phyloP scores from a whole-genome alignment of 2,329 filamentous ascomycete species.

The Trichoderma atrobrunneum region DNA sequence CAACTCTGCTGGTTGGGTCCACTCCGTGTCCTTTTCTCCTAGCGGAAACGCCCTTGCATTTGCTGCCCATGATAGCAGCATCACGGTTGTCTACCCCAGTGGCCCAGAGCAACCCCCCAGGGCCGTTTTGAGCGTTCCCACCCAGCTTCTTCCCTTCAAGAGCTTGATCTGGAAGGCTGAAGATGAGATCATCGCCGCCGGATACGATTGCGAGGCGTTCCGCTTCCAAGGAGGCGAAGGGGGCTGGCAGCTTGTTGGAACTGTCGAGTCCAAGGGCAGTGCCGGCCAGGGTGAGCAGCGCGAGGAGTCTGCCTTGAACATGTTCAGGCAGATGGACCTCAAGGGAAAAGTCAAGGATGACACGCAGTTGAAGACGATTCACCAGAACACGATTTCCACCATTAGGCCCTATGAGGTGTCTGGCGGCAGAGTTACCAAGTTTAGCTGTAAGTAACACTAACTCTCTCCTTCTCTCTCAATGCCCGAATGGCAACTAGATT shows the following conservation, averaged over 20 bases:
- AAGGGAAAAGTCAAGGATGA: conserved; percentile 91
- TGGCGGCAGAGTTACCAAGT: conserved; percentile 66
- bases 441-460: conserved; percentile 69
- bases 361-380: conserved; percentile 89
- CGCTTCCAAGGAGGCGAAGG: conserved; percentile 74
- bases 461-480: not conserved
- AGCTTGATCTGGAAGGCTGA: conserved; percentile 91
- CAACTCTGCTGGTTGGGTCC: conserved; percentile 95
- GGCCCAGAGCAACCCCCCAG: conserved; percentile 85
- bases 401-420: conserved; percentile 71
- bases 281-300: conserved; percentile 60
- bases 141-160: conserved; percentile 87
- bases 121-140: conserved; percentile 86
- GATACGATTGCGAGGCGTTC: conserved; percentile 87
- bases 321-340: conserved; percentile 98
- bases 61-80: conserved; percentile 89
- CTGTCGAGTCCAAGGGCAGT: conserved; percentile 71
- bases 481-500: conserved; percentile 20
- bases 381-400: conserved; percentile 93
- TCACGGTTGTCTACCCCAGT: conserved; percentile 93
- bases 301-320: conserved; percentile 93
- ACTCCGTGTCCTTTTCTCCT: conserved; percentile 89
- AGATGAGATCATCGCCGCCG: conserved; percentile 90
- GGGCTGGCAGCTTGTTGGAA: conserved; percentile 82
- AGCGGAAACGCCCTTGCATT: conserved; percentile 92